Base-by-base conservation (phyloP, 306 rosid genomes). In the Vachellia collinsii region DNA sequence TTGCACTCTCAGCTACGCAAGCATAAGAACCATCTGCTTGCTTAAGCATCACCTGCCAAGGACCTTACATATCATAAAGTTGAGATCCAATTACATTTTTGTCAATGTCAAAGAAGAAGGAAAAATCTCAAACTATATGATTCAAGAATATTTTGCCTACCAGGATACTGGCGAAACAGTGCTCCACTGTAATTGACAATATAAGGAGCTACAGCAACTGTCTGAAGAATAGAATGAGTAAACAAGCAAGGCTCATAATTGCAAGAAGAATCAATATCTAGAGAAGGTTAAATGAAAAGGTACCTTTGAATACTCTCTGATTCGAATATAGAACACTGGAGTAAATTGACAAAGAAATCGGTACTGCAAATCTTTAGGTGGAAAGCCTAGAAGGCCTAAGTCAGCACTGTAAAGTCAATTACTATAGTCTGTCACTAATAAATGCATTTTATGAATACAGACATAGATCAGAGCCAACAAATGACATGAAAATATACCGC, bases 11-110 rank as follows among this genome's bases (percentile, higher is more conserved):
- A 82, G 98, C 99, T 53, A 95, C 79, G 23, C 98, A 95, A 77
- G 99, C 98, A 87, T 74, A 93, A 61, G 99, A 93, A 87, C 94
- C 91, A 85, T 93, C 96, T 56, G 92, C 84, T 90, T 95, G 99
- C 88, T 93, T 95, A 85, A 95, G 94, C 99, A 95, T 95, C 80
- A 93, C 99, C 82, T 91, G 97, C 99, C 99, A 95, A 62, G 99
- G 97, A 77, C 99, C 99, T 91, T 89, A 83, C 42, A 71, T 69
- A 67, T 47, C 64, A 76, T 44, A 74, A 80, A 67, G 79, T 47
- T 74, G 13, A 73, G 76, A 41, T 50, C 16, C 76, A 50, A 17
- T 29, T 10, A 17, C 22, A 29, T 8, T 72, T 72, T 29, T 29
- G 8, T 34, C 43, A 29, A 47, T 17, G 44, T 72, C 63, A 17